Evolutionary conservation across 2,329 filamentous ascomycete species (phyloP), one percentile per base, ranked within the genome.

Genomic region (Xylariaceae sp.): DNA sequence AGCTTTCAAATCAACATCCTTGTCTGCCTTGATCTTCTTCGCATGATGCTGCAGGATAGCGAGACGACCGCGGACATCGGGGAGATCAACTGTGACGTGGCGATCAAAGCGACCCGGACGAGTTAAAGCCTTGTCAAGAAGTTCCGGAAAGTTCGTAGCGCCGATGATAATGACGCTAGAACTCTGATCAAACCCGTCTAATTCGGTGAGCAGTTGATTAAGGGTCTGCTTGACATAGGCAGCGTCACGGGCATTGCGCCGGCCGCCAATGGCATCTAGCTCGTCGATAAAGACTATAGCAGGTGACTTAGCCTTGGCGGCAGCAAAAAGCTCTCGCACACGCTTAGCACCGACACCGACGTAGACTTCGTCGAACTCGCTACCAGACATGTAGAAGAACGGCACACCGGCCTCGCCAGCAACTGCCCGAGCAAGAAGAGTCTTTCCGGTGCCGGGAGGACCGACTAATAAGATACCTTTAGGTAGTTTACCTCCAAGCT

Each of bases 331-430:
- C 58, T 97, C 94, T 54, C 94, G 91, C 42, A 99, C 93, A 67
- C 94, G 89, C 80, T 99, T 96, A 39, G 92, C 92, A 69, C 92
- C 92, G 48, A 99, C 94, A 69, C 94, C 94, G 29, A 99, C 95
- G 68, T 97, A 99, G 46, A 99, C 88, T 74, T 99, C 94, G 68
- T 99, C 94, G 69, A 99, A 99, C 72, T 99, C 94, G 53, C 91
- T 96, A 44, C 94, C 94, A 68, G 94, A 99, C 93, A 99, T 97
- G 81, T 97, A 99, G 81, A 97, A 99, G 81, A 99, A 99, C 1
- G 94, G 94, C 15, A 99, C 94, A 50, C 93, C 94, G 48, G 94
- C 92, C 77, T 99, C 94, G 46, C 94, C 94, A 41, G 94, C 94
- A 56, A 99, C 94, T 50, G 94, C 95, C 67, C 94, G 88, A 59